Evolutionary conservation across 2,329 filamentous ascomycete species (phyloP), one percentile per base, ranked within the genome.

Genomic region (Scleromitrula shiraiana): DNA sequence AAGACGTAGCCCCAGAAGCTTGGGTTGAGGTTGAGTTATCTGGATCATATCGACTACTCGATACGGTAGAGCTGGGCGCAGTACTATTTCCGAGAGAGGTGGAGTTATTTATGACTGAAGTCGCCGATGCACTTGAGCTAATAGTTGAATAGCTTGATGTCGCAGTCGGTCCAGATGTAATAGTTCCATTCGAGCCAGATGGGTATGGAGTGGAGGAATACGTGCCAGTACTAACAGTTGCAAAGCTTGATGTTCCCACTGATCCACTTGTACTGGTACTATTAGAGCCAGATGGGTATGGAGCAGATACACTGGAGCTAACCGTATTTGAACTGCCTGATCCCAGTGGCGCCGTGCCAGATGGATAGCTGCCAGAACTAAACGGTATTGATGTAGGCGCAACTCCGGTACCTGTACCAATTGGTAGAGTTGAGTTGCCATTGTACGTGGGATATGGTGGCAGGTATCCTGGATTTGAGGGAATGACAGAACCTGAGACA

Each of bases 211-310:
- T 32, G 33, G 35, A 20, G 30, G n/a, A n/a, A n/a, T n/a, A n/a
- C n/a, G n/a, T n/a, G n/a, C n/a, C n/a, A n/a, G n/a, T n/a, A n/a
- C n/a, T n/a, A n/a, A n/a, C n/a, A n/a, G n/a, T n/a, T n/a, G n/a
- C n/a, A n/a, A n/a, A n/a, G n/a, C n/a, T n/a, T n/a, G n/a, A 32
- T 45, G 48, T 41, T 24, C 52, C 50, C 9, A 43, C 53, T 22
- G 54, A 37, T 17, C 42, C 50, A 23, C 29, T 30, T 7, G 36
- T 19, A 8, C 35, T 38, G 4, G 53, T 55, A 7, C 40, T 36
- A 24, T 49, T 53, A n/a, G 43, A 50, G 19, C 46, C 23, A 19
- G 27, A 40, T 41, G 49, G 37, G 20, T 47, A 55, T 20, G 53
- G 49, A 35, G 36, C 20, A 7, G 49, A 41, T 7, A 37, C 27